Base-by-base conservation (phyloP, 108 stramenopile genomes). In the Cylindrotheca closterium region DNA sequence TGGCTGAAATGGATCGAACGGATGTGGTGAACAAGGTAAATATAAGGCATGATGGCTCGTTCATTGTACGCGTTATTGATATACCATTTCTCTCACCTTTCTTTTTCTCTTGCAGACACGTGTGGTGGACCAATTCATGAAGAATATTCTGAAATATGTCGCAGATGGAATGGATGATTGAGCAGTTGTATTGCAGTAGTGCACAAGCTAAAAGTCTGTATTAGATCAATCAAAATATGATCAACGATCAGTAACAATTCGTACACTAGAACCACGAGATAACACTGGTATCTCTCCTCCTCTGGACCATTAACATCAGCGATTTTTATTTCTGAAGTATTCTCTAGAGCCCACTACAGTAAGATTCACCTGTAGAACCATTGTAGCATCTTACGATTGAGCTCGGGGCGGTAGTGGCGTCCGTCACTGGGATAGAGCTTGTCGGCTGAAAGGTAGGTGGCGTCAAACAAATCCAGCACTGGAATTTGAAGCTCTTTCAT, bases 71-170 rank as follows among this genome's bases (percentile, higher is more conserved):
- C n/a, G 23, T 17, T 28, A n/a, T 4, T 4, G 30, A 24, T 55
- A 4, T 10, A 30, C 51, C 51, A 4, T 5, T 22, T 22, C n/a
- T 60, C 34, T 60, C 37, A 42, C 37, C 37, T 10, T 15, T 42
- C 37, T 42, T 42, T 42, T 7, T 42, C 37, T 42, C 7, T 42
- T 42, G 8, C 78, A 83, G 88, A 98, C 96, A 15, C 89, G 95
- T 19, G 96, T 97, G 22, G 96, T 97, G 4, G 92, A 90, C 60
- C 81, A 74, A 30, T 99, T 98, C 80, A 84, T 97, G 87, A 82
- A 81, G 63, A 92, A 93, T 49, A 80, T 99, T 54, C 70, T 98
- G 42, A 76, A 88, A 73, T 93, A 90, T 65, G 95, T 92, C 0
- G 89, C 88, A 23, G 88, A 95, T 51, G 93, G 88, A 8, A 78